Percentiles rank a stretch among this genome's conserved stretches.
phyloP scores from a whole-genome alignment of 106 monocot genomes.

The Allium fistulosum region DNA sequence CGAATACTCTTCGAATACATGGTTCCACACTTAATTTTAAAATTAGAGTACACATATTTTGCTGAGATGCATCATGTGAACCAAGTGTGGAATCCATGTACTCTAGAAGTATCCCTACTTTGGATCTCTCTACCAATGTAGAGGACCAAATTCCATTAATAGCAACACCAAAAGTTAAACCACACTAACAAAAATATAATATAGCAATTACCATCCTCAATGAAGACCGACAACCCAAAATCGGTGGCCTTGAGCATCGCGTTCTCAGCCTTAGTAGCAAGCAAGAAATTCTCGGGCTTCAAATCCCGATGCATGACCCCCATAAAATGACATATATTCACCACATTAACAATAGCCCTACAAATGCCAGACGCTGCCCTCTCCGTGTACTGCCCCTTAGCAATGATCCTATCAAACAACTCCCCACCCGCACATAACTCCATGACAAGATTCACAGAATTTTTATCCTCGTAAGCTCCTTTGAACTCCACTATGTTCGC shows the following conservation, averaged over 20 bases:
- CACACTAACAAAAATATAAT: neutral
- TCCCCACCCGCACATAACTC: slow-evolving; percentile 33
- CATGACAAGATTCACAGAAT: slow-evolving; percentile 35
- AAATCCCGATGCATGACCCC: slow-evolving; percentile 36
- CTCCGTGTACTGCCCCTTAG: slow-evolving; percentile 36
- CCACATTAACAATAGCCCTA: slow-evolving; percentile 19
- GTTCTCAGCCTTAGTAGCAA: slow-evolving; percentile 19
- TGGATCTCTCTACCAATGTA: no score
- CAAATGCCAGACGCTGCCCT: slow-evolving; percentile 17
- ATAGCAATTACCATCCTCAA: slow-evolving; percentile 21
- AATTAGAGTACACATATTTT: no score
- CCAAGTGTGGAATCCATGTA: no score
- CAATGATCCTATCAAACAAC: slow-evolving; percentile 33
- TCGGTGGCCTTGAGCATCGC: slow-evolving; percentile 34
- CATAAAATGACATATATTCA: slow-evolving; percentile 35
- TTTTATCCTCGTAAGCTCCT: slow-evolving; percentile 24
- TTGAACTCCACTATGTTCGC: slow-evolving; percentile 39
- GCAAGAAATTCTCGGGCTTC: slow-evolving; percentile 37
- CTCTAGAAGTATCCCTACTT: no score
- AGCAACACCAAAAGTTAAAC: neutral
- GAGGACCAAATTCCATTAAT: neutral
- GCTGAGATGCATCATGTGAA: no score
- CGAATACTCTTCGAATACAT: no score
- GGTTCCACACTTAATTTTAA: no score
- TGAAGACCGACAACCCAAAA: slow-evolving; percentile 34